A percentile compares a stretch with the other conserved stretches of the same genome.
phyloP scores from a whole-genome alignment of 352 stramenopile species.

The Halophytophthora batemanensis region DNA sequence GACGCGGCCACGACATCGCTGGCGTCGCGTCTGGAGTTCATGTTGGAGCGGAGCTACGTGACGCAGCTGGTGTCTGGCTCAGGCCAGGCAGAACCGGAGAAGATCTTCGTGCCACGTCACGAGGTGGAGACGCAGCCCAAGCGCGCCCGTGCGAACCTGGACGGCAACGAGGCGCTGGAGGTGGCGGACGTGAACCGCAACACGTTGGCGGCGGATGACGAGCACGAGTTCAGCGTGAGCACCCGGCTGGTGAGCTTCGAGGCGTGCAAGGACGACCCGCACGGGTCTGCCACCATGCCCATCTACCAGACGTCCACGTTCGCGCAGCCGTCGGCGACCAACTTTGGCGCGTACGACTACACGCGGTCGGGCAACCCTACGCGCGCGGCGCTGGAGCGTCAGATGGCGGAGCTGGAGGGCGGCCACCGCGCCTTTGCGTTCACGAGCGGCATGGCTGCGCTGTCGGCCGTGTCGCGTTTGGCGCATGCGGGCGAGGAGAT shows the following conservation, averaged over 20 bases:
- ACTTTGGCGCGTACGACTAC: slow-evolving; percentile 94
- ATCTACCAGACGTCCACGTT: slow-evolving; percentile 93
- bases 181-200: slow-evolving; percentile 34
- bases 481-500: slow-evolving; percentile 91
- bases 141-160: slow-evolving; percentile 58
- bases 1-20: slow-evolving; percentile 26
- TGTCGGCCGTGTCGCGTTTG: slow-evolving; percentile 90
- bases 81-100: slow-evolving; percentile 54
- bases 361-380: slow-evolving; percentile 93
- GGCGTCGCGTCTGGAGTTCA: slow-evolving; percentile 66
- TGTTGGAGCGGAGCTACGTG: slow-evolving; percentile 84
- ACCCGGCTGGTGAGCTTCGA: slow-evolving; percentile 79
- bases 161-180: slow-evolving; percentile 69
- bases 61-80: slow-evolving; percentile 76
- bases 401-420: slow-evolving; percentile 84
- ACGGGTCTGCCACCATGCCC: slow-evolving; percentile 88
- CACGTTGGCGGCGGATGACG: slow-evolving; percentile 27
- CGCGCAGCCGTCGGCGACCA: slow-evolving; percentile 82
- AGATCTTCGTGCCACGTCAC: slow-evolving; percentile 75
- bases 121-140: slow-evolving; percentile 49
- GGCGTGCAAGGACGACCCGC: slow-evolving; percentile 85
- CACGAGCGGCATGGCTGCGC: slow-evolving; percentile 95
- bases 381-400: slow-evolving; percentile 89
- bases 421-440: slow-evolving; percentile 86
- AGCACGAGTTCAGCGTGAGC: slow-evolving; percentile 63